Evolutionary conservation across 140 eudicot genomes (phyloP).

Genomic region (Ambrosia hybrid): DNA sequence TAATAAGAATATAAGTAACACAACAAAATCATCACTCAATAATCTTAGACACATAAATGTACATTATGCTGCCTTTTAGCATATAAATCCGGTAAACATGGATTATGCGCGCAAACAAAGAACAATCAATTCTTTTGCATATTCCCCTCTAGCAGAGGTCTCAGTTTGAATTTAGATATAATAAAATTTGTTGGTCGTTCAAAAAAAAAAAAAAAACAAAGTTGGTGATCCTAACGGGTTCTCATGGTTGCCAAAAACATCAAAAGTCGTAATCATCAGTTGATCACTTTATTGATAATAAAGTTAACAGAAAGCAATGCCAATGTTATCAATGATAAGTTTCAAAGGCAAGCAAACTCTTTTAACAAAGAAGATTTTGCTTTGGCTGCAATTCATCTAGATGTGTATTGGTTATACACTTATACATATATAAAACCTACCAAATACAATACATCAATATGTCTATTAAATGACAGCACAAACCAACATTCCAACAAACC

Average conservation of each 20-base stretch:
- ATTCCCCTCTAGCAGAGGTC: too few species aligned
- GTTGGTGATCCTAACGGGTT: background rate
- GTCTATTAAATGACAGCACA: conserved; percentile 18
- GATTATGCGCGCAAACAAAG: background rate
- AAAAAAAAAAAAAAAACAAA: too few species aligned
- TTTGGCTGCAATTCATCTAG: background rate
- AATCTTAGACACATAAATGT: background rate
- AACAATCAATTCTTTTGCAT: background rate
- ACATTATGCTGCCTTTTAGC: background rate
- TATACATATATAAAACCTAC: background rate
- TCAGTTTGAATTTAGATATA: too few species aligned
- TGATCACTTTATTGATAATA: background rate
- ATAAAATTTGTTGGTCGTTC: too few species aligned
- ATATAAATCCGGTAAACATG: background rate
- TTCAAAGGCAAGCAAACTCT: background rate
- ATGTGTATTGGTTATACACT: background rate
- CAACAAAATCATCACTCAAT: background rate
- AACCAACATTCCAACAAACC: conserved; percentile 5
- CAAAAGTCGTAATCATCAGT: background rate
- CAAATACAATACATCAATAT: background rate
- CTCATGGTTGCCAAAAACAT: background rate
- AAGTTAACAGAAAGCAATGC: background rate
- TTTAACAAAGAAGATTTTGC: background rate
- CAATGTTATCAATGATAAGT: background rate
- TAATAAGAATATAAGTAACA: background rate